Evolutionary conservation across 2,329 filamentous ascomycete genomes (phyloP).

Genomic region (Verticillium longisporum): DNA sequence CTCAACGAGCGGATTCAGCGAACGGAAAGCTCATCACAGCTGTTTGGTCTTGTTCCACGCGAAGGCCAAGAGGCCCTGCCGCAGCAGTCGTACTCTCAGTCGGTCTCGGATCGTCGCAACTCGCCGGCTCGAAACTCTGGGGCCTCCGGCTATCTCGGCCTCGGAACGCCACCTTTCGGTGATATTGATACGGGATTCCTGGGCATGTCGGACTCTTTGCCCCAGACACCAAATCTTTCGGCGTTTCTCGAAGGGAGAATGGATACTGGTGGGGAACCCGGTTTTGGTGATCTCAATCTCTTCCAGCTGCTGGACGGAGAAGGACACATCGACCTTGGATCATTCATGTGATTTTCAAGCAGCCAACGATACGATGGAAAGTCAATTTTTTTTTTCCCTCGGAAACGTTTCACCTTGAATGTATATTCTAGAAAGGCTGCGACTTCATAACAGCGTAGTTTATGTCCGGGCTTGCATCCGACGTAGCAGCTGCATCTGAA

Average conservation of each 20-base stretch:
- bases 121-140: not conserved
- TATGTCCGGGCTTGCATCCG: not conserved
- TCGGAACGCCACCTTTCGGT: conserved; percentile 23
- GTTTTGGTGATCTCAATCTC: conserved; percentile 37
- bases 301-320: conserved; percentile 45
- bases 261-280: conserved; percentile 31
- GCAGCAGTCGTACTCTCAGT: not conserved
- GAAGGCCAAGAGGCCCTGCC: conserved; percentile 9
- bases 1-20: conserved; percentile 36
- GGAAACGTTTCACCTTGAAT: not conserved
- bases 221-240: conserved; percentile 33
- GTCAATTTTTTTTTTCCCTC: not conserved
- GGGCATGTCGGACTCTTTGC: conserved; percentile 27
- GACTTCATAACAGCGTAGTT: conserved; percentile 2
- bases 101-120: not conserved
- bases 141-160: conserved; percentile 12
- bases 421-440: not conserved
- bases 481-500: not conserved
- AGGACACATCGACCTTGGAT: conserved; percentile 44
- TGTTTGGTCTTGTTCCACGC: conserved; percentile 42
- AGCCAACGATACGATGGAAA: not conserved
- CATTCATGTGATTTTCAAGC: conserved; percentile 20
- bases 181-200: conserved; percentile 31
- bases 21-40: conserved; percentile 42
- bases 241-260: conserved; percentile 27